phyloP scores from a whole-genome alignment of 1,139 yeast genomes.

The Blastobotrys indianensis region DNA sequence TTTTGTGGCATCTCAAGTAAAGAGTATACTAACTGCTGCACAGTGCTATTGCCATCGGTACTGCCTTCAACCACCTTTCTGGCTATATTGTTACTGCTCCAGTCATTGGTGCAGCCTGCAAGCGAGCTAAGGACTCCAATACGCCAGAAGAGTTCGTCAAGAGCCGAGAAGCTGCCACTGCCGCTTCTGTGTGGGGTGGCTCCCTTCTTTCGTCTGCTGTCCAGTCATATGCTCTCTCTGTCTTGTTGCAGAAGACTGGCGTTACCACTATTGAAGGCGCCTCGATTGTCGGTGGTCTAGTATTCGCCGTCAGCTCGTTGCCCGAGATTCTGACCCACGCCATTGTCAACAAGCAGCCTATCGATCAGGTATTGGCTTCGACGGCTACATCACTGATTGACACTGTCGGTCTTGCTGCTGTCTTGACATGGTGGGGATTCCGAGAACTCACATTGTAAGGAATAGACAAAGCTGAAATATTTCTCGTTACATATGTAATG shows the following conservation, averaged over 20 bases:
- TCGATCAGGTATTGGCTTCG: slow-evolving; percentile 34
- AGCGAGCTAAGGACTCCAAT: slow-evolving; percentile 33
- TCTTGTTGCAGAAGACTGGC: slow-evolving; percentile 37
- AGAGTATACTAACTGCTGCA: neutral
- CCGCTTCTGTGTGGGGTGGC: slow-evolving; percentile 33
- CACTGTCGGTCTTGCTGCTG: slow-evolving; percentile 39
- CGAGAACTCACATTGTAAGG: slow-evolving; percentile 8
- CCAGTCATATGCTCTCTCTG: slow-evolving; percentile 41
- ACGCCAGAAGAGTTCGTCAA: slow-evolving; percentile 35
- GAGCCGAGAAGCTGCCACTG: slow-evolving; percentile 37
- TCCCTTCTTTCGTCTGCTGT: slow-evolving; percentile 33
- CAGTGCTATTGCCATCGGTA: slow-evolving; percentile 39
- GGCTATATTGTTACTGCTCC: slow-evolving; percentile 36
- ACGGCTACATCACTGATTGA: slow-evolving; percentile 34
- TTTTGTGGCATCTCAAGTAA: neutral
- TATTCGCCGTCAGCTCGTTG: slow-evolving; percentile 36
- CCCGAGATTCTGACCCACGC: slow-evolving; percentile 35
- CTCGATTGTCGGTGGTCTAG: slow-evolving; percentile 36
- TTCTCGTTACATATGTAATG: neutral
- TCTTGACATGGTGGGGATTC: slow-evolving; percentile 36
- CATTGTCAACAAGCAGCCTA: slow-evolving; percentile 34
- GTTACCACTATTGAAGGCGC: slow-evolving; percentile 38
- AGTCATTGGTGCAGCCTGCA: slow-evolving; percentile 37
- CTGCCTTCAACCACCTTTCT: slow-evolving; percentile 37
- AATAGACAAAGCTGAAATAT: neutral